Evolutionary conservation across 768 basidiomycete species (phyloP), one percentile per base, ranked within the genome.

Genomic region (Lactarius trivialis): DNA sequence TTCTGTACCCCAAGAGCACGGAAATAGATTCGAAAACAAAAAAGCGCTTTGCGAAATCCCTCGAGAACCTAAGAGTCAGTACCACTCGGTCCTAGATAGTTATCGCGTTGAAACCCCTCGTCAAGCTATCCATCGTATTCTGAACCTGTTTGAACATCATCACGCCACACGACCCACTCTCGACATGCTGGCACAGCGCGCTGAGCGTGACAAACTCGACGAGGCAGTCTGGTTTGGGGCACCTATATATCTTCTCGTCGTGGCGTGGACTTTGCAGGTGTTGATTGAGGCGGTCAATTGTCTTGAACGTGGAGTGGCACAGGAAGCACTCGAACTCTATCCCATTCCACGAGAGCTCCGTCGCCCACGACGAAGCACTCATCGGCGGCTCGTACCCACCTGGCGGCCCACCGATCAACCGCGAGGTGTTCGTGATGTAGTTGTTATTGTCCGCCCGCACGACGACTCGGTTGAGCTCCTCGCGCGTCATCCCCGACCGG

Each of bases 251-350:
- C 62, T 26, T 63, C 8, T 55, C 36, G 19, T 33, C 53, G 53
- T 63, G 62, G 30, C 32, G 24, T 7, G 88, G 84, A 71, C 87
- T 88, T 55, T 77, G 75, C 49, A 89, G 76, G 68, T 89, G 89
- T 64, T 79, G 75, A 67, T 89, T 86, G 55, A 89, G 76, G 7
- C 71, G 73, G 0, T 17, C 12, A 14, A 87, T 76, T 0, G 73
- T 67, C 55, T 66, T 32, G 67, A 78, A 84, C 14, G 55, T 65
- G 24, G 56, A 60, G 69, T 82, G 78, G 70, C 88, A 89, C 28
- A 89, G 71, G 68, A 82, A 82, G 71, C 87, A 89, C 71, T 89
- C 85, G 70, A 76, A 89, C 6, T 65, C 73, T 5, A 0, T 5
- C 0, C 75, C 75, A 60, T 80, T 80, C 74, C 74, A 79, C 11